Conservation (phyloP, 2,329 filamentous ascomycete genomes). For the Colletotrichum siamense region DNA sequence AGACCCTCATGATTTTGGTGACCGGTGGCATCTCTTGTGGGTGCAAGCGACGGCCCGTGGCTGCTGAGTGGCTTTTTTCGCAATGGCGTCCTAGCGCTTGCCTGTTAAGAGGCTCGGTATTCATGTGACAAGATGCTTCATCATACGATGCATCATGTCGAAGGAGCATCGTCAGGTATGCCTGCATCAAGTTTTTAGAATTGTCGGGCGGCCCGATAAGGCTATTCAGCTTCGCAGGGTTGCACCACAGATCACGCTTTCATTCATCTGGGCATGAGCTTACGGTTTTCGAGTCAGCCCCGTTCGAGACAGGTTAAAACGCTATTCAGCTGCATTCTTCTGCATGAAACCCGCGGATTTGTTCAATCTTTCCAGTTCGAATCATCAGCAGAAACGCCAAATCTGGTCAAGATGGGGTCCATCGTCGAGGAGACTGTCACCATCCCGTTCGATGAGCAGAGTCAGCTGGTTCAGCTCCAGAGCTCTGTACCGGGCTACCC, state of each 20-base stretch:
- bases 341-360: background rate
- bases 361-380: background rate
- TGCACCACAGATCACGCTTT: background rate
- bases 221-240: background rate
- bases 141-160: background rate
- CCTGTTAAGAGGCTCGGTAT: background rate
- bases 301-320: background rate
- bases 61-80: background rate
- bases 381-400: background rate
- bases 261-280: background rate
- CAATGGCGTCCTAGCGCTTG: background rate
- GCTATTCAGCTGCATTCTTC: background rate
- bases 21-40: background rate
- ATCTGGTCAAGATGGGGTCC: background rate
- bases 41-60: background rate
- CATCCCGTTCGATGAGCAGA: background rate
- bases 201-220: background rate
- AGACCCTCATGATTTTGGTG: background rate
- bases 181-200: background rate
- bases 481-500: background rate
- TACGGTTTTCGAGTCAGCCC: background rate
- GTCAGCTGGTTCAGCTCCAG: background rate
- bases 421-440: background rate
- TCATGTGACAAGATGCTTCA: background rate
- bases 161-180: background rate